A percentile compares a stretch with the other conserved stretches of the same genome.
phyloP scores from a whole-genome alignment of 345 rosid species.

The Stellera chamaejasme region DNA sequence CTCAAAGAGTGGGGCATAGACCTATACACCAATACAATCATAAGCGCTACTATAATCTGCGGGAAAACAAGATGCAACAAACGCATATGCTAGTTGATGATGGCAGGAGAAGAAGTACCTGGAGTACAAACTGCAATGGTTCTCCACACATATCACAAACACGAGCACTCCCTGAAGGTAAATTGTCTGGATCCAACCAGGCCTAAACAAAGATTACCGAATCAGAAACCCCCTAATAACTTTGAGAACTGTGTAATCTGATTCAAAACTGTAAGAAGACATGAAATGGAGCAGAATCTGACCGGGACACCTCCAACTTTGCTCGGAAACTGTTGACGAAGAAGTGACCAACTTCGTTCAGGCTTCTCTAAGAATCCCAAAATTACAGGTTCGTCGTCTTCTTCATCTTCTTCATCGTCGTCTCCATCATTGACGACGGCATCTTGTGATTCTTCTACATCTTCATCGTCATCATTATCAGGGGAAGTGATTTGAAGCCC shows the following conservation, averaged over 20 bases:
- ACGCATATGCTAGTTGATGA: too few relatives aligned
- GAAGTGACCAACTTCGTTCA: slow-evolving; percentile 43
- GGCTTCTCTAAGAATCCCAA: slow-evolving; percentile 77
- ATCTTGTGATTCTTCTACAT: slow-evolving; percentile 11
- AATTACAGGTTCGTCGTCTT: slow-evolving; percentile 44
- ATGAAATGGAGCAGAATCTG: background rate
- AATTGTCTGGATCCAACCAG: slow-evolving; percentile 80
- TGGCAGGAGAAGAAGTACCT: slow-evolving; percentile 31
- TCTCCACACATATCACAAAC: slow-evolving; percentile 72
- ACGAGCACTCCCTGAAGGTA: slow-evolving; percentile 59
- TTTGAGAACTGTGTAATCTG: background rate
- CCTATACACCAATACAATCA: slow-evolving; percentile 25
- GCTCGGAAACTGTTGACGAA: slow-evolving; percentile 75
- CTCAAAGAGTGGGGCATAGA: slow-evolving; percentile 64
- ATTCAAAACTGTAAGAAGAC: background rate
- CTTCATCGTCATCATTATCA: slow-evolving; percentile 39
- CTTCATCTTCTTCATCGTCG: slow-evolving; percentile 52
- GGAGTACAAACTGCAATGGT: slow-evolving; percentile 80
- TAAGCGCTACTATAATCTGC: too few relatives aligned
- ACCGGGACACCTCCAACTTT: slow-evolving; percentile 90
- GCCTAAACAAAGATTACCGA: slow-evolving; percentile 37
- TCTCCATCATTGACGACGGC: slow-evolving; percentile 30
- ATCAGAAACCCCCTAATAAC: background rate
- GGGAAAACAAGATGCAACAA: too few relatives aligned
- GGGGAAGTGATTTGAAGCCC: slow-evolving; percentile 47